phyloP scores from a whole-genome alignment of 208 protist genomes.

The Acanthamoeba triangularis region DNA sequence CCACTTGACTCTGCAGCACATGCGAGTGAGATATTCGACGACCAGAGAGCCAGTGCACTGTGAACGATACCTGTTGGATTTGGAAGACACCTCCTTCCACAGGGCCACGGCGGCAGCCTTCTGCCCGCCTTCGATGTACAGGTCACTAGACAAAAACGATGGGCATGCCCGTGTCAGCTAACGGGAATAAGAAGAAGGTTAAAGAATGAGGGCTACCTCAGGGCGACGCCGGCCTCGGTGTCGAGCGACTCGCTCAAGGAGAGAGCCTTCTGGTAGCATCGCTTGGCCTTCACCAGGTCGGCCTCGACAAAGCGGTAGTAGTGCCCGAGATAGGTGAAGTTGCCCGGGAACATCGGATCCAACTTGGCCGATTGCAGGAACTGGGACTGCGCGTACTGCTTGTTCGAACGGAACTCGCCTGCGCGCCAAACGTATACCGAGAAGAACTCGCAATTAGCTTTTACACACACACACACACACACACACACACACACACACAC shows the following conservation, averaged over 20 bases:
- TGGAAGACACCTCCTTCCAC: conserved; percentile 69
- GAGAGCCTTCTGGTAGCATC: conserved; percentile 71
- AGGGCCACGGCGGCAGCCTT: conserved; percentile 50
- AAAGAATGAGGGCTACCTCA: not conserved
- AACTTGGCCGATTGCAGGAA: conserved; percentile 67
- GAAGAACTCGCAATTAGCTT: not conserved
- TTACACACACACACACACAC: too few relatives aligned
- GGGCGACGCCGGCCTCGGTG: conserved; percentile 20
- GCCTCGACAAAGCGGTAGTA: conserved; percentile 40
- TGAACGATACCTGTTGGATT: conserved; percentile 65
- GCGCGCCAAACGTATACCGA: not conserved
- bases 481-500: too few relatives aligned
- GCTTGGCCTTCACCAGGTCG: conserved; percentile 49
- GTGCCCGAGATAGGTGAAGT: conserved; percentile 73
- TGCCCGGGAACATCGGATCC: conserved; percentile 37
- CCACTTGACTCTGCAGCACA: conserved; percentile 37
- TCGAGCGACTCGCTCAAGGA: conserved; percentile 30
- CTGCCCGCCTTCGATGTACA: conserved; percentile 39
- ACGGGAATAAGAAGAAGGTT: not conserved
- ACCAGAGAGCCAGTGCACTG: too few relatives aligned
- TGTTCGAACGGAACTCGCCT: conserved; percentile 65
- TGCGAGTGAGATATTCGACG: not conserved
- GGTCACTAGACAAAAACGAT: not conserved
- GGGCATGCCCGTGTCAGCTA: not conserved
- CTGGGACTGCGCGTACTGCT: conserved; percentile 43